These are phyloP conservation scores for Rhododendron ferrugineum DNA, from an alignment of 148 eudicot species.

Conservation along the genomic window DNA sequence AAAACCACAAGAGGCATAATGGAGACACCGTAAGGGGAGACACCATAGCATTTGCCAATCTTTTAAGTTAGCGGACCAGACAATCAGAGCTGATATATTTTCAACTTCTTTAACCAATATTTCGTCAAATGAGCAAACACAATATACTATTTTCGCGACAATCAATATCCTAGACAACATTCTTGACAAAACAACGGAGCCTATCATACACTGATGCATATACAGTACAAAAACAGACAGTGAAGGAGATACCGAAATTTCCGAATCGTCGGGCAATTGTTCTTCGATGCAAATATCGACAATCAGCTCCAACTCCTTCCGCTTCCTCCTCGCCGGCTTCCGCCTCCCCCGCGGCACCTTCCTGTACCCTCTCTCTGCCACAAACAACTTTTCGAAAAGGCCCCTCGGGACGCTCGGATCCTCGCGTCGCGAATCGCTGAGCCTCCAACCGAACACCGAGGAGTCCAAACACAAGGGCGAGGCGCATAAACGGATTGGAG, in stretches of 20 bases:
- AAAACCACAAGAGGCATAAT: no score
- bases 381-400: conserved; percentile 23
- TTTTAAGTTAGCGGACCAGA: neutral
- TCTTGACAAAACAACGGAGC: neutral
- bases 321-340: conserved; percentile 26
- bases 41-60: no score
- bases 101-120: neutral
- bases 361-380: conserved; percentile 61
- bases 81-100: neutral
- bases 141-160: neutral
- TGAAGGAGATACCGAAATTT: conserved; percentile 47
- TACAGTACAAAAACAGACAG: neutral
- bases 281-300: conserved; percentile 77
- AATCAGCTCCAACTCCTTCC: conserved; percentile 64
- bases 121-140: neutral
- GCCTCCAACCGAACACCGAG: conserved; percentile 2
- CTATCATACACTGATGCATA: neutral
- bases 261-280: conserved; percentile 73
- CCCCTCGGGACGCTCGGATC: conserved; percentile 14
- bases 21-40: no score
- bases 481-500: neutral
- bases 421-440: neutral
- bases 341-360: conserved; percentile 28
- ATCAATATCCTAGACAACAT: neutral
- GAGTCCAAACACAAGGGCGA: conserved; percentile 7